Conservation (phyloP, 257 asterid species). For the Eucommia ulmoides region DNA sequence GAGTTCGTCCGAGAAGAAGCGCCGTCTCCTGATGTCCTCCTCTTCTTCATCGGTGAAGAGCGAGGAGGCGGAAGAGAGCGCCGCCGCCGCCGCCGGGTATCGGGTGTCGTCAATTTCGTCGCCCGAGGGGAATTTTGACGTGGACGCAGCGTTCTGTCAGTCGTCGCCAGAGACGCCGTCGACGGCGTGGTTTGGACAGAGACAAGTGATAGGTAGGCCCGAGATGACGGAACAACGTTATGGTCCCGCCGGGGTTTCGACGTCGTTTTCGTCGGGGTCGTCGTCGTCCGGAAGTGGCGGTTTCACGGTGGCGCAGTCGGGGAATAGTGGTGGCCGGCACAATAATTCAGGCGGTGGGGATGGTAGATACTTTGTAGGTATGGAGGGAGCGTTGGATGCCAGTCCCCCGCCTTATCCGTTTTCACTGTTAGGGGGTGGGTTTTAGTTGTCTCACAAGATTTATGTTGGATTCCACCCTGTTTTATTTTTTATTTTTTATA, state of each 20-base stretch:
- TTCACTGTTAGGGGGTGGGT: slow-evolving; percentile 47
- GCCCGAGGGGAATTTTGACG: slow-evolving; percentile 20
- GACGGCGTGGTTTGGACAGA: slow-evolving; percentile 22
- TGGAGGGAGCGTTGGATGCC: slow-evolving; percentile 15
- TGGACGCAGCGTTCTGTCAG: slow-evolving; percentile 14
- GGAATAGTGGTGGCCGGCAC: slow-evolving; percentile 2
- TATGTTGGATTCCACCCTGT: background rate
- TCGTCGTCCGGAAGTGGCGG: slow-evolving; percentile 13
- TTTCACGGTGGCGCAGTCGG: slow-evolving; percentile 8
- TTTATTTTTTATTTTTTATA: background rate
- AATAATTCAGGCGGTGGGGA: slow-evolving; percentile 13
- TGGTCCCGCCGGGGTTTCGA: slow-evolving; percentile 7
- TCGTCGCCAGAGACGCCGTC: slow-evolving; percentile 21
- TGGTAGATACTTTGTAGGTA: slow-evolving; percentile 15
- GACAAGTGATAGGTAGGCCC: slow-evolving; percentile 10
- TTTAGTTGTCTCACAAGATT: slow-evolving; percentile 7
- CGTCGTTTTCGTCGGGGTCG: slow-evolving; percentile 15
- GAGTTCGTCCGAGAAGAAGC: slow-evolving; percentile 38
- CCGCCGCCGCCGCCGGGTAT: slow-evolving; percentile 1
- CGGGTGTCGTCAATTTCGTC: slow-evolving; percentile 28
- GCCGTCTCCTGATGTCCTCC: slow-evolving; percentile 16
- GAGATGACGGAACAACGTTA: slow-evolving; percentile 10
- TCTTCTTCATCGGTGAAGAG: slow-evolving; percentile 24
- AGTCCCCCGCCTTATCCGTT: slow-evolving; percentile 48
- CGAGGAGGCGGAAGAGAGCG: slow-evolving; percentile 36